Evolutionary conservation across 129 eudicot species (phyloP), one percentile per base, ranked within the genome.

Genomic region (Artemisia tridentata): DNA sequence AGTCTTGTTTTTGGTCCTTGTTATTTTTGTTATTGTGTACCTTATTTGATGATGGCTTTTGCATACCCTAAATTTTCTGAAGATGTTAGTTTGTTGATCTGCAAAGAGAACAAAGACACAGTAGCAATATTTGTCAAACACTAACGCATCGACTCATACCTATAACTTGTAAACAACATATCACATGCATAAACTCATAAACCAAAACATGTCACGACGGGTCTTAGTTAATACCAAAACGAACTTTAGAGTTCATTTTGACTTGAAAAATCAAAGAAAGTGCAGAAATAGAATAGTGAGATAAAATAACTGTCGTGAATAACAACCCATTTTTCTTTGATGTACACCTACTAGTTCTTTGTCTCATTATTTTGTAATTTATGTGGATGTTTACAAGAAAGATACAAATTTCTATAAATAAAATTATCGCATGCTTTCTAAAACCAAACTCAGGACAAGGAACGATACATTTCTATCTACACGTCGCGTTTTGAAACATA

Each of bases 1-100:
- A 20, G 50, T 73, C 19, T 49, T 47, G 27, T 27, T 17, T 47
- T 47, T 72, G 5, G 45, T 29, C 20, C 49, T 21, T 62, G 49
- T 48, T 72, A 11, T 11, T 50, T 13, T 53, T 21, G 45, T 46
- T n/a, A 38, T 9, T 55, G 56, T 71, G 72, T 49, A 67, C 72
- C 45, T 38, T 38, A 7, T 17, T 23, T 67, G 5, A 48, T 43
- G 16, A 27, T 17, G 68, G 48, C 61, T 31, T 53, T 46, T 65
- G 57, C 71, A 19, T 38, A 43, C 55, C 70, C 17, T 6, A 13
- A n/a, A 11, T 16, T 31, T 61, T 25, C 38, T n/a, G 29, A 31
- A 27, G 56, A 21, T 21, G 8, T 0, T 55, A 20, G 8, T 1
- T 19, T 38, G 27, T 3, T 61, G n/a, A 25, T 19, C 25, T 3